Conservation (phyloP, 139 green algal genomes). For the Chlamydomonas eustigma region DNA sequence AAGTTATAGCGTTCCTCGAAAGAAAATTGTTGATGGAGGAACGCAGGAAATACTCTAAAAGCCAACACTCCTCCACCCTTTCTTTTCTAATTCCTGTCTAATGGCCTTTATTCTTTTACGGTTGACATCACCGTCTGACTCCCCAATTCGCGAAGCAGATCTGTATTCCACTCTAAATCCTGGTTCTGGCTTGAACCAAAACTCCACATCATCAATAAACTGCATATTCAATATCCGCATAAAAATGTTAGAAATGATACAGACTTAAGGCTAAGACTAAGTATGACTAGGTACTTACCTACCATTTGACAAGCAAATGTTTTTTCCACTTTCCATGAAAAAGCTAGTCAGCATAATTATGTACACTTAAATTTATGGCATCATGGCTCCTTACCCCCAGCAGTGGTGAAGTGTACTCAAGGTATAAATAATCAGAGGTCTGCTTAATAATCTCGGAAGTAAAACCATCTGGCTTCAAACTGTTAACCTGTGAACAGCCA, state of each 20-base stretch:
- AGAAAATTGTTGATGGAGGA: too few species aligned
- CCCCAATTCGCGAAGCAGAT: constrained; percentile 71
- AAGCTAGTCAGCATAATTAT: too few species aligned
- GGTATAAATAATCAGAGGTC: constrained; percentile 87
- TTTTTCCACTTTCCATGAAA: too few species aligned
- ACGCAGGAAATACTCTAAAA: too few species aligned
- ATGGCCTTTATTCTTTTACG: constrained; percentile 91
- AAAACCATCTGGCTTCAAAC: constrained; percentile 71
- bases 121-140: constrained; percentile 87
- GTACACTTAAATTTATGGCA: too few species aligned
- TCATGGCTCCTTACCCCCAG: constrained; percentile 93
- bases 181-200: constrained; percentile 51
- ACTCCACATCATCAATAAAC: constrained; percentile 95
- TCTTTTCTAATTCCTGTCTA: constrained; percentile 68
- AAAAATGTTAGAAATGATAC: too few species aligned
- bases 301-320: too few species aligned
- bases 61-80: constrained; percentile 74
- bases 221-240: too few species aligned
- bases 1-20: too few species aligned
- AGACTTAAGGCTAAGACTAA: too few species aligned
- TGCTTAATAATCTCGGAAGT: constrained; percentile 77
- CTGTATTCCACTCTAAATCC: constrained; percentile 62
- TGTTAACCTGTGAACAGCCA: neutral
- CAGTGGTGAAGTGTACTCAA: constrained; percentile 81
- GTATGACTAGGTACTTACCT: too few species aligned